Conservation (phyloP, 257 asterid species). For the Nicotiana tabacum region DNA sequence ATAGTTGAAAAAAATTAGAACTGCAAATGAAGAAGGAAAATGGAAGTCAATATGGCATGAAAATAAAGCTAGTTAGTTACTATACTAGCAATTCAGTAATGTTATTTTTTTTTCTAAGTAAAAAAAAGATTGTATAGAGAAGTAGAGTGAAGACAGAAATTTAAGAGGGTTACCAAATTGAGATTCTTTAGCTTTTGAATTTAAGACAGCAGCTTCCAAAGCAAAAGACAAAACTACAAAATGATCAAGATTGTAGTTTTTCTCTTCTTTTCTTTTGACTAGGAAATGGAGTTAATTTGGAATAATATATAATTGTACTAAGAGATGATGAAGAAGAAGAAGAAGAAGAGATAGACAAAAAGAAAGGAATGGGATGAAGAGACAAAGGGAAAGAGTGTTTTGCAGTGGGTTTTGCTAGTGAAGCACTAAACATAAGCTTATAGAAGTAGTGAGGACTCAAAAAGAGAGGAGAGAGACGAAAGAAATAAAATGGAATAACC, state of each 20-base stretch:
- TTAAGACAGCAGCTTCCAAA: neutral
- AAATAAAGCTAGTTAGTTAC: neutral
- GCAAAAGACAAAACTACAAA: conserved; percentile 11
- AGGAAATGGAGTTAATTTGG: neutral
- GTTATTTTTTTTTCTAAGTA: neutral
- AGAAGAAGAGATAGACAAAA: neutral
- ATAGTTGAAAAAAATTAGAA: conserved; percentile 15
- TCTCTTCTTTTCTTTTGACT: neutral
- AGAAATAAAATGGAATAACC: neutral
- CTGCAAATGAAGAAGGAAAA: neutral
- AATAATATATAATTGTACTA: conserved; percentile 6
- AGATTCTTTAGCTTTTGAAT: neutral
- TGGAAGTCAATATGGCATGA: neutral
- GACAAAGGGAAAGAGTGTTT: conserved; percentile 25
- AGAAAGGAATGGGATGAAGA: conserved; percentile 12
- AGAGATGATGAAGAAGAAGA: conserved; percentile 14
- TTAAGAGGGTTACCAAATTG: neutral
- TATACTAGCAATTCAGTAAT: neutral
- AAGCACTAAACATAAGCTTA: conserved; percentile 72
- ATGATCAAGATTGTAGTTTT: neutral
- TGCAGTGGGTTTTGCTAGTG: conserved; percentile 57
- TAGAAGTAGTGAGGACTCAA: conserved; percentile 45
- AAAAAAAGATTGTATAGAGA: neutral
- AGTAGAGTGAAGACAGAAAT: neutral
- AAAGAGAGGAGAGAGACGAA: conserved; percentile 23